These are phyloP conservation scores for Candida buenavistaensis DNA, from an alignment of 1,139 yeast genomes.

Conservation along the genomic window DNA sequence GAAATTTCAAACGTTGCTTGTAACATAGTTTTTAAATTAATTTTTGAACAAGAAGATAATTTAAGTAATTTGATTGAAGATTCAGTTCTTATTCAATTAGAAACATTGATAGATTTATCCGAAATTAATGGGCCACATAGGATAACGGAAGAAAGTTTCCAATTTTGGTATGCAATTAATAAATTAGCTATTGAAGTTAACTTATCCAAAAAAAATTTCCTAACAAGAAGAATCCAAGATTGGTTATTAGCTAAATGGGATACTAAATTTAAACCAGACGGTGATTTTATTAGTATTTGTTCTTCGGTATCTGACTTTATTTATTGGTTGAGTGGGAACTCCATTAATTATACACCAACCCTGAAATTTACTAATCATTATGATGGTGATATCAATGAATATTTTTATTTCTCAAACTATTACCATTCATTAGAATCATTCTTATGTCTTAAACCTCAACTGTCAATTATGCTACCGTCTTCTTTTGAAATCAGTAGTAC, in stretches of 20 bases:
- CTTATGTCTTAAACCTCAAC: constrained; percentile 5
- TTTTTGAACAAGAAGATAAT: constrained; percentile 14
- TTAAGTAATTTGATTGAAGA: constrained; percentile 29
- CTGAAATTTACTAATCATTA: background rate
- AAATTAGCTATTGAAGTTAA: constrained; percentile 34
- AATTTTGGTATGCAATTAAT: constrained; percentile 53
- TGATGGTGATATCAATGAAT: constrained; percentile 9
- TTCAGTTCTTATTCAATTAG: constrained; percentile 43
- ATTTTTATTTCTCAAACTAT: constrained; percentile 6
- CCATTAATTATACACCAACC: constrained; percentile 6
- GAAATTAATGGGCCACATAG: constrained; percentile 59
- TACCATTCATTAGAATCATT: constrained; percentile 10
- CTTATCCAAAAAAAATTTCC: constrained; percentile 17
- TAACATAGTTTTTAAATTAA: constrained; percentile 18
- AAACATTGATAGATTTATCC: constrained; percentile 50
- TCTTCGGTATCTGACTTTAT: constrained; percentile 34
- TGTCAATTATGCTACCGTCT: background rate
- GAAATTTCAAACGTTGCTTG: constrained; percentile 21
- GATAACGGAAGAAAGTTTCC: constrained; percentile 46
- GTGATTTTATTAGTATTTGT: constrained; percentile 3
- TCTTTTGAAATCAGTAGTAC: constrained; percentile 8
- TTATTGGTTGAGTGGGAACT: constrained; percentile 42
- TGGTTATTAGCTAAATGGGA: constrained; percentile 55
- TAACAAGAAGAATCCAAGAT: constrained; percentile 29
- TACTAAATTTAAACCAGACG: constrained; percentile 10